Evolutionary conservation across 208 protist species (phyloP), one percentile per base, ranked within the genome.

Genomic region (Vickermania spadyakhi): DNA sequence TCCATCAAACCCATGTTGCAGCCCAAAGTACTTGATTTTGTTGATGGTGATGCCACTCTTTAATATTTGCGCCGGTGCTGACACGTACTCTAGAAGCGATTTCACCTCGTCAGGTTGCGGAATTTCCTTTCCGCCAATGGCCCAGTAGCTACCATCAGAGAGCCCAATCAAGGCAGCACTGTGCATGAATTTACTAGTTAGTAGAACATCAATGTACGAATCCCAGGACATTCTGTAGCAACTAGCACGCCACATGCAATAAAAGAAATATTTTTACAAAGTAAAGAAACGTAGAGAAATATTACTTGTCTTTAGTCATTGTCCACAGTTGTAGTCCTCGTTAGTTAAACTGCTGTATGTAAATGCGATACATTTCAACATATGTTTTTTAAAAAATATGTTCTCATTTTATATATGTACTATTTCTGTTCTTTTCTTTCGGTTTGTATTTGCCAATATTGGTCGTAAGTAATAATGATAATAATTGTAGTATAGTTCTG

Each of bases 191-290:
- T 84, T 81, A 60, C 82, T 91, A 49, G 79, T 84, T 58, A 94
- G 89, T 25, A 94, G 82, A 70, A 73, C 87, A 75, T 94, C 84
- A 36, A 94, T 76, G 72, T 91, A 91, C 27, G 72, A 66, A 59
- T 94, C 81, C 87, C 87, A 94, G 56, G 86, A 94, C 86, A 94
- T 94, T n/a, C n/a, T n/a, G n/a, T n/a, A n/a, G n/a, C n/a, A n/a
- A n/a, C n/a, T n/a, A n/a, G n/a, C n/a, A n/a, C n/a, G n/a, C n/a
- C n/a, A n/a, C n/a, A n/a, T n/a, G n/a, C n/a, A n/a, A n/a, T n/a
- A n/a, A n/a, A n/a, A n/a, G n/a, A n/a, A n/a, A n/a, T n/a, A n/a
- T n/a, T n/a, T n/a, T n/a, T n/a, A n/a, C n/a, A n/a, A n/a, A n/a
- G n/a, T n/a, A n/a, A n/a, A n/a, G n/a, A n/a, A n/a, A n/a, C n/a